A percentile compares a stretch with the other conserved stretches of the same genome.
Conservation (phyloP, 1,284 basidiomycete species). For the Fomitiporia mediterranea region DNA sequence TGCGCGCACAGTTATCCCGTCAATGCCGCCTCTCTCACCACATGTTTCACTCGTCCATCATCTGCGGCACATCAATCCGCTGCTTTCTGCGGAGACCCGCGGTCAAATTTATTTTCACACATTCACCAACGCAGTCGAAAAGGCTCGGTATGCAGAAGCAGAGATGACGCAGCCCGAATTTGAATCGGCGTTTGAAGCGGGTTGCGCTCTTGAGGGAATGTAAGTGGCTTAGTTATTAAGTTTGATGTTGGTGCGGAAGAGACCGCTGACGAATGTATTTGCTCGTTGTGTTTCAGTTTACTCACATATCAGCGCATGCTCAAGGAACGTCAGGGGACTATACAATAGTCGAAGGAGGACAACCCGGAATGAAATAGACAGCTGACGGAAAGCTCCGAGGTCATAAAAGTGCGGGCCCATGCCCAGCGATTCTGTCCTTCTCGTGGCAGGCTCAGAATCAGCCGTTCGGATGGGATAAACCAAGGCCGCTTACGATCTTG, state of each 20-base stretch:
- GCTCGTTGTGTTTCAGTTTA: no score
- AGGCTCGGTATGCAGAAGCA: conserved; percentile 58
- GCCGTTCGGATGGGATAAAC: no score
- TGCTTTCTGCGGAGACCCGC: conserved; percentile 35
- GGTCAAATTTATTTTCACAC: conserved; percentile 44
- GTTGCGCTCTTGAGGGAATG: conserved; percentile 56
- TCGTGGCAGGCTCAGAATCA: no score
- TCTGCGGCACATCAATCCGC: conserved; percentile 65
- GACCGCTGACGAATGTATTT: no score
- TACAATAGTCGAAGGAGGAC: no score
- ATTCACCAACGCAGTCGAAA: conserved; percentile 73
- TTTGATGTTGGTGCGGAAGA: neutral
- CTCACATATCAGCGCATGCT: no score
- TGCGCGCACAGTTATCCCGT: conserved; percentile 59
- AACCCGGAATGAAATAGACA: no score
- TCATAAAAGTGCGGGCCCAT: no score
- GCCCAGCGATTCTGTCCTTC: no score
- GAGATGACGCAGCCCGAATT: conserved; percentile 73
- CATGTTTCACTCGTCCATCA: conserved; percentile 69
- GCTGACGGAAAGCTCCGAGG: no score
- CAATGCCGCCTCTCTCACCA: conserved; percentile 55
- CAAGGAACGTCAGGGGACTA: no score
- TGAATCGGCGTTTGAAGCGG: conserved; percentile 57
- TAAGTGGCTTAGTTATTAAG: conserved; percentile 27
- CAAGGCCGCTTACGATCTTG: no score